Conservation (phyloP, 208 protist genomes). For the Wallacemonas sp. region DNA sequence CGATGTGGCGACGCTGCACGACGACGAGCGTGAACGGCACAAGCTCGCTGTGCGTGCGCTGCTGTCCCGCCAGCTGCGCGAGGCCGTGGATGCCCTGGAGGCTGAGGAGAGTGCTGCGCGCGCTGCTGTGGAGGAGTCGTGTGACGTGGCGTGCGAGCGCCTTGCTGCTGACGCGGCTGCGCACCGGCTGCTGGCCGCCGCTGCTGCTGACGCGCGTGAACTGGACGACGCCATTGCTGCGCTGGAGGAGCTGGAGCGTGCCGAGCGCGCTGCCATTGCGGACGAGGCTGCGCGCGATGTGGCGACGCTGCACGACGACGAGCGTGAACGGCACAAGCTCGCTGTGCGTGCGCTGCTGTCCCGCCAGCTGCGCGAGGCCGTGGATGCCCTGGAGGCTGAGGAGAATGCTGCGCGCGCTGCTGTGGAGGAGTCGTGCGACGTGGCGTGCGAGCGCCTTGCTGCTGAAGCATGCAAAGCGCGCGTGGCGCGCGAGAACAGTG, state of each 20-base stretch:
- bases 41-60: slow-evolving; percentile 8
- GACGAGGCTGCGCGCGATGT: not conserved
- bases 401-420: not conserved
- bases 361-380: not conserved
- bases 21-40: not conserved
- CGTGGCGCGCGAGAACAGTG: too few species aligned
- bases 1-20: not conserved
- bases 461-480: too few species aligned
- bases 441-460: not conserved
- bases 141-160: not conserved
- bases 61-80: slow-evolving; percentile 2
- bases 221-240: not conserved
- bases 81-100: not conserved
- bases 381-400: slow-evolving; percentile 4
- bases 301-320: not conserved
- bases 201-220: slow-evolving; percentile 4
- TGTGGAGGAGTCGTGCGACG: not conserved
- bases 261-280: not conserved
- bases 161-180: not conserved
- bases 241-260: slow-evolving; percentile 7
- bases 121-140: not conserved
- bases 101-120: slow-evolving; percentile 3
- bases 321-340: not conserved
- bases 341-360: slow-evolving; percentile 7
- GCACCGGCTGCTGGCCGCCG: not conserved